Conservation (phyloP, 306 rosid genomes). For the Cucumis hystrix region DNA sequence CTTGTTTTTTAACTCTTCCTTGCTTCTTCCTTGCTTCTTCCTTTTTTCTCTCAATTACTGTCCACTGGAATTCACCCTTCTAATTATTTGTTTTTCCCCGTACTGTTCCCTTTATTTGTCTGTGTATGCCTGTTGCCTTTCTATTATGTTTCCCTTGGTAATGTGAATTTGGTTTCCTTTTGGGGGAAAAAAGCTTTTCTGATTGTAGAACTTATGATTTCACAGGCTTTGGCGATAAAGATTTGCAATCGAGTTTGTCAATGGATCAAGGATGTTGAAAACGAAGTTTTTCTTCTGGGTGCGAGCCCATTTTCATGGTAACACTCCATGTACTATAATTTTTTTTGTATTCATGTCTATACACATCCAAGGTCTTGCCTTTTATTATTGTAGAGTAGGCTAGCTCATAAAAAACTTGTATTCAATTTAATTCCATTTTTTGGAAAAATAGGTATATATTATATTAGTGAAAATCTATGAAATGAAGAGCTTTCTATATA, state of each 20-base stretch:
- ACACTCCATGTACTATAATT: slow-evolving; percentile 37
- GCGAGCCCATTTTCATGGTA: slow-evolving; percentile 98
- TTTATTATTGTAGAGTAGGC: not conserved
- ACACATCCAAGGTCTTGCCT: slow-evolving; percentile 6
- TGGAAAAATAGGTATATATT: not conserved
- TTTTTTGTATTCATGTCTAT: slow-evolving; percentile 14
- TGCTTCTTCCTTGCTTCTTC: not conserved
- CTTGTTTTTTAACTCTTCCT: not conserved
- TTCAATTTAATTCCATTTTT: not conserved
- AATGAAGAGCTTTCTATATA: not conserved
- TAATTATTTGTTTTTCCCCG: not conserved
- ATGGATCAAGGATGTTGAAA: slow-evolving; percentile 92
- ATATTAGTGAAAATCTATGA: not conserved
- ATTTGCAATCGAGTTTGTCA: slow-evolving; percentile 92
- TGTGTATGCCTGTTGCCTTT: not conserved
- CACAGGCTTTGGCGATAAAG: slow-evolving; percentile 84
- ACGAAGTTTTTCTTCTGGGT: slow-evolving; percentile 87
- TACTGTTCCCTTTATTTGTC: not conserved
- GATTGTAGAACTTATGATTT: slow-evolving; percentile 8
- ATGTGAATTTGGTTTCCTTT: not conserved
- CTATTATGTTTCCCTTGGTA: not conserved
- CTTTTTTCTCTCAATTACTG: not conserved
- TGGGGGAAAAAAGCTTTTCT: not conserved
- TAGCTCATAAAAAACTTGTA: not conserved
- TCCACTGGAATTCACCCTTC: not conserved